Evolutionary conservation across 78 protist species (phyloP), one percentile per base, ranked within the genome.

Genomic region (Polysphondylium violaceum): DNA sequence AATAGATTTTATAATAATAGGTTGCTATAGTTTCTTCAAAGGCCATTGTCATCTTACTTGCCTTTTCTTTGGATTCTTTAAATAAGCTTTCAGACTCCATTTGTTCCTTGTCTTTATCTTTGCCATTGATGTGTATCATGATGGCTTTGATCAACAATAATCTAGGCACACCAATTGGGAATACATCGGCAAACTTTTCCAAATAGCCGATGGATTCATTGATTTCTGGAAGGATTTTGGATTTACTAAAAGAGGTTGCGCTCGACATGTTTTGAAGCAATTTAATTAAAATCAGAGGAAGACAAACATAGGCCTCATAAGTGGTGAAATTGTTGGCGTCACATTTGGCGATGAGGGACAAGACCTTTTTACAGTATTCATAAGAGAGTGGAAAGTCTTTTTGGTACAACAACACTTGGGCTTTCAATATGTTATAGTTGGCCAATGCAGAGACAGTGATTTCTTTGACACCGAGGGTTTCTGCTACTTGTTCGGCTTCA

Each of bases 151-250:
- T 7, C 3, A 83, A 50, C 2, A 83, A 6, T 51, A 43, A 36
- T 53, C 91, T 44, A 21, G 91, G 91, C 33, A 69, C 81, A 36
- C 74, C 91, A 58, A 83, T 83, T 21, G 91, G 44, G 38, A 83
- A 83, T 6, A 25, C 69, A 4, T 58, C 77, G 9, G 91, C 9
- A 63, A 69, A 83, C 19, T 61, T 67, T 29, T 83, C 91, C 16
- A 83, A 50, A 0, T 58, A 2, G 0, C 51, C 2, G 0, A 69
- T 23, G 2, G 74, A 35, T 0, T 83, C 91, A 50, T 38, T 53
- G 8, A 83, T 67, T 59, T 83, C 91, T 11, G 8, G 40, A 0
- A 83, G 21, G 1, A 83, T 16, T 38, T 59, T 79, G 51, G 72
- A 16, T 27, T 74, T 74, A 0, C 35, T 27, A 11, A 25, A 55